Percentiles rank a stretch among this genome's conserved stretches.
Conservation (phyloP, 331 rosid species). For the Quercus tomentella region DNA sequence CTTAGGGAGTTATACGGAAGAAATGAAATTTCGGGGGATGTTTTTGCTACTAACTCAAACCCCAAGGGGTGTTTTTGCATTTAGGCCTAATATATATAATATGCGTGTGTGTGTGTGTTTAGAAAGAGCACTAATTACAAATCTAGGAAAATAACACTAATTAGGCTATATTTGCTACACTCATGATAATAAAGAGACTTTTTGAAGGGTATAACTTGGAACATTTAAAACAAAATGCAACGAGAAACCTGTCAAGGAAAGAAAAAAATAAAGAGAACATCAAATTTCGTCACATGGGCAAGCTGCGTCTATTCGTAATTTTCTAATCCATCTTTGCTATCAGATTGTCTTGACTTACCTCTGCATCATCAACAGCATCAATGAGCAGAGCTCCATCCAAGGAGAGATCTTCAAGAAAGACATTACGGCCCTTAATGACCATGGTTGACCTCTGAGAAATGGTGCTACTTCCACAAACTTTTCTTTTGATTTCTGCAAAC, state of each 20-base stretch:
- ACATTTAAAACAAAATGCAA: background rate
- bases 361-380: constrained; percentile 59
- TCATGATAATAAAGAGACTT: background rate
- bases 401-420: constrained; percentile 59
- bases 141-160: background rate
- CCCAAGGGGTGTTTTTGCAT: too few relatives aligned
- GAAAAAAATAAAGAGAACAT: background rate
- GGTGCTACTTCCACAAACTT: constrained; percentile 61
- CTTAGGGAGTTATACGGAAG: too few relatives aligned
- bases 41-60: too few relatives aligned
- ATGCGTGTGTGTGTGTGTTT: too few relatives aligned
- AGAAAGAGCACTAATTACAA: background rate
- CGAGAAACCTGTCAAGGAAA: background rate
- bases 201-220: background rate
- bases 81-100: too few relatives aligned
- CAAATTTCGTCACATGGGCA: background rate
- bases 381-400: constrained; percentile 83
- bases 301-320: background rate
- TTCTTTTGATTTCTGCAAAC: constrained; percentile 61
- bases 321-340: background rate
- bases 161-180: background rate
- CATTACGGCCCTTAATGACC: constrained; percentile 59
- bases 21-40: too few relatives aligned
- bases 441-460: constrained; percentile 80
- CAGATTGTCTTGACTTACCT: constrained; percentile 47